Base-by-base conservation (phyloP, 768 basidiomycete genomes). In the Leucocoprinus sp. region DNA sequence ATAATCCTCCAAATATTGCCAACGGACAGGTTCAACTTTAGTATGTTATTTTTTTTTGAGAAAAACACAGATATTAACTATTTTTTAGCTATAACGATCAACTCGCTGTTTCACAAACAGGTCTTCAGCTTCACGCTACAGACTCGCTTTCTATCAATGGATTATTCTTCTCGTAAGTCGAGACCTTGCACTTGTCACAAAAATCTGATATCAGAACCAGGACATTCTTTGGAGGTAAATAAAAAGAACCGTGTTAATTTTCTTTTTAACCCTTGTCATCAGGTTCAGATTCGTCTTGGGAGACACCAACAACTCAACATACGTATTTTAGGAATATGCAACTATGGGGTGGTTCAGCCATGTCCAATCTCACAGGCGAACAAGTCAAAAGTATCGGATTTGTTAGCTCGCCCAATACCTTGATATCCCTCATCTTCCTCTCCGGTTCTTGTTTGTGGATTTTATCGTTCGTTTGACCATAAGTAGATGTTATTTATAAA, bases 221-320 rank as follows among this genome's bases (percentile, higher is more conserved):
- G 26, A 88, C 85, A 17, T 90, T 91, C 67, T 91, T 89, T 57
- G 88, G 87, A 63, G 89, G 84, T 67, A 51, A n/a, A n/a, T n/a
- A n/a, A n/a, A n/a, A n/a, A n/a, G n/a, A n/a, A n/a, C n/a, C n/a
- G n/a, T n/a, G n/a, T n/a, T n/a, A n/a, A n/a, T n/a, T n/a, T n/a
- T n/a, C n/a, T n/a, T n/a, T n/a, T n/a, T n/a, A n/a, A n/a, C 48
- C 14, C 38, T 44, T 37, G 28, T 23, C 33, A n/a, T n/a, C 52
- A 76, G 80, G 83, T 18, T 70, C 71, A 48, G 84, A 93, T 55
- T 46, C 65, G 3, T 72, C 72, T 27, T 93, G 84, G 84, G 82
- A 83, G 18, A 80, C 86, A 0, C 75, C 82, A 4, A 61, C 69
- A 3, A 75, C 74, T 1, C 78, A 80, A 5, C 75, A 83, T 55